Base-by-base conservation (phyloP, 2,329 filamentous ascomycete genomes). In the Dryadomyces quercus-mongolicae region DNA sequence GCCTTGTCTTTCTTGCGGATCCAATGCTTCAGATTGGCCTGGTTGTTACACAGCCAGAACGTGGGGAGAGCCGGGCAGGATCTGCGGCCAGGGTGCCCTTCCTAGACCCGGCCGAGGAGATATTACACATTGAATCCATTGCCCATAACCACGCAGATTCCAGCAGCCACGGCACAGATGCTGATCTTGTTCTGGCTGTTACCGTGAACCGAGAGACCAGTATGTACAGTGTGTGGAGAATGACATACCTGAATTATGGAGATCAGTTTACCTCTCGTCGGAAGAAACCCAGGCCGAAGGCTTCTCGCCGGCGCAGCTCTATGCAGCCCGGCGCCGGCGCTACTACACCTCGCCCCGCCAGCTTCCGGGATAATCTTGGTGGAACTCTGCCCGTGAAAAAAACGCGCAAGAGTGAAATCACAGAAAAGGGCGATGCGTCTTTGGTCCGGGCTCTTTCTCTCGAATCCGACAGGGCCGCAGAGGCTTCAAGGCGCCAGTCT, bases 21-120 rank as follows among this genome's bases (percentile, higher is more conserved):
- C 92, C 92, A 2, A 73, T 96, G 55, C 79, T 88, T 3, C 91
- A 96, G 61, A 76, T 96, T 62, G 92, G 91, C 1, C 71, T 95
- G 46, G 82, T 96, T 18, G 86, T 93, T 16, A 79, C 80, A 5
- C 73, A 77, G 50, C 69, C 76, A 2, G 74, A 79, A 18, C 69
- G 70, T 44, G 62, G 63, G 21, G 60, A 62, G 15, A 68, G 65
- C 52, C 62, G 60, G 13, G 63, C 80, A 58, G 70, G 66, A 44
- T 66, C 62, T 12, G 64, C 68, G 9, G 64, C 67, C 3, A 71
- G 65, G n/a, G 74, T 72, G 10, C 69, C 73, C 12, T 80, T 88
- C 20, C 75, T 96, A 40, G 83, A 91, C 60, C 77, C 82, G 15
- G 78, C 82, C 1, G 92, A 96, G 64, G 86, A 93, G 64, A 82